Evolutionary conservation across 192 early-diverging fungal genomes (phyloP), one percentile per base, ranked within the genome.

Genomic region (Rhizophagus sp.): DNA sequence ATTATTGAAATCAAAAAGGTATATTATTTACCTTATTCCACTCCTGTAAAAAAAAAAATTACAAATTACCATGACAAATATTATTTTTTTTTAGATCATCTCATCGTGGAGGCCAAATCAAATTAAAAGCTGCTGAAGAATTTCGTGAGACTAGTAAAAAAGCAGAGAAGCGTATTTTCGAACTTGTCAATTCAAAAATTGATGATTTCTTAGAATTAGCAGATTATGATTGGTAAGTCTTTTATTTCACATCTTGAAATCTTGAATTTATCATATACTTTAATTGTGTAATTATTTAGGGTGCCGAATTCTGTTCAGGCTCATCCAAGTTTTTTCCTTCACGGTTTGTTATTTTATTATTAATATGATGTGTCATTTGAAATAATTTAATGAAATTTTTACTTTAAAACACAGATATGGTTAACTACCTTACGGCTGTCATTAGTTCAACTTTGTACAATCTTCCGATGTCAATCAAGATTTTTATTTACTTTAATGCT

Each of bases 111-210:
- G 91, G 86, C 2, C 81, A 82, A 34, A 86, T 96, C 24, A 77
- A 87, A 8, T 85, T 97, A 12, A 87, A 90, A 17, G 92, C 94
- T 9, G 85, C 89, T 19, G 85, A 88, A 13, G 79, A 85, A 36
- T 96, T 96, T 82, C 86, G 84, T 30, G 93, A 96, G 69, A 91
- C 93, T 1, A 82, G 89, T 67, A 80, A 83, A 50, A 85, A 86
- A n/a, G 92, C 92, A 3, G 96, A 97, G 75, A 94, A 95, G 79
- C 89, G 94, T 34, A 92, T 96, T 57, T 93, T 92, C 62, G 90
- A 93, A 62, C 81, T 96, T 1, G 90, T 97, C 39, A 92, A 96
- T 77, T 86, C 87, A 67, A 97, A 95, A 75, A 88, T 94, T 76
- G 94, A 96, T 78, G 90, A 92, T 39, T 94, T 95, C 73, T 82